Evolutionary conservation across 176 grass and related monocot species (phyloP).

Genomic region (Avena sativa): DNA sequence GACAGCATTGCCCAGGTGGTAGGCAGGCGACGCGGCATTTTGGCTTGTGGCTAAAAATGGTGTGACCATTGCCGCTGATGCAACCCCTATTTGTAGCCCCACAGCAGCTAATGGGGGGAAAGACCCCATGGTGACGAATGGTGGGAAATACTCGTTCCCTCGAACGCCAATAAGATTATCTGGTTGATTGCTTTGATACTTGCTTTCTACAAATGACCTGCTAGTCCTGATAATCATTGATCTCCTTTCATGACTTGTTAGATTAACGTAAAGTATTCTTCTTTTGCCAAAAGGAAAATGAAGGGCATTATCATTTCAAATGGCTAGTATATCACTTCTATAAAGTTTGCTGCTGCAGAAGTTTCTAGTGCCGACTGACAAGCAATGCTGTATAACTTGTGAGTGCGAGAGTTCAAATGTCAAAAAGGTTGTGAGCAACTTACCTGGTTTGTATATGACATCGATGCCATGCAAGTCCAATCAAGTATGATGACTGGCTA

Average conservation of each 20-base stretch:
- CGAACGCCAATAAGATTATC: no score
- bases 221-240: not conserved
- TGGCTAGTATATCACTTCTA: not conserved
- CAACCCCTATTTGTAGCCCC: no score
- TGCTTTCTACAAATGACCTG: not conserved
- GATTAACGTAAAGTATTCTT: not conserved
- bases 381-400: not conserved
- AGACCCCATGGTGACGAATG: no score
- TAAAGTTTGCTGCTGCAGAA: not conserved
- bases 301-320: not conserved
- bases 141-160: no score
- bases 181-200: not conserved
- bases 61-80: no score
- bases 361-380: constrained; percentile 1
- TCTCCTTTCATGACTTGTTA: not conserved
- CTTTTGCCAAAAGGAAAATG: not conserved
- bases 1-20: no score
- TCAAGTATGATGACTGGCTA: not conserved
- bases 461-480: constrained; percentile 15
- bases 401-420: constrained; percentile 15
- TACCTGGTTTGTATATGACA: not conserved
- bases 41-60: no score
- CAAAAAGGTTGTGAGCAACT: constrained; percentile 13
- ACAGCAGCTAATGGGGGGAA: no score
- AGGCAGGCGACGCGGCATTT: no score